Evolutionary conservation across 768 basidiomycete species (phyloP).

Genomic region (Collybiopsis confluens): DNA sequence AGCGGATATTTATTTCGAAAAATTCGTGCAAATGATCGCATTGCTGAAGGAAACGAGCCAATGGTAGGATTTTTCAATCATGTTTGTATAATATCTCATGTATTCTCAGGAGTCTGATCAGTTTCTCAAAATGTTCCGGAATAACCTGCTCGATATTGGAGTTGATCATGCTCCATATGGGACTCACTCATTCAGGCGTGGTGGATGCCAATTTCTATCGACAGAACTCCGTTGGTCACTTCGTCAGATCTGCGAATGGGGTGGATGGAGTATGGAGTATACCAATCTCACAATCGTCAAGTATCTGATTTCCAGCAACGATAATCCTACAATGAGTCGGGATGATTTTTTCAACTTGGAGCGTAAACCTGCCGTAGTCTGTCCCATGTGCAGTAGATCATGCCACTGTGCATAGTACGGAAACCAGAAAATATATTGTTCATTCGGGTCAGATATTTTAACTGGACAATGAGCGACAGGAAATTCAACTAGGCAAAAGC

Average conservation of each 20-base stretch:
- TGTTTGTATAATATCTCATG: background rate
- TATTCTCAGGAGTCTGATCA: slow-evolving; percentile 16
- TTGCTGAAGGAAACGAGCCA: slow-evolving; percentile 13
- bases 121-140: slow-evolving; percentile 21
- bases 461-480: too few species aligned
- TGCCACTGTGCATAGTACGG: too few species aligned
- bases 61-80: slow-evolving; percentile 18
- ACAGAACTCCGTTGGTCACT: slow-evolving; percentile 21
- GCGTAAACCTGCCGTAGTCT: slow-evolving; percentile 9
- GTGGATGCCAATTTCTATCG: slow-evolving; percentile 26
- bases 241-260: slow-evolving; percentile 25
- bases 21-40: slow-evolving; percentile 24
- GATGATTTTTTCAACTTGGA: slow-evolving; percentile 21
- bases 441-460: too few species aligned
- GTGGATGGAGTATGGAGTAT: slow-evolving; percentile 24
- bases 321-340: slow-evolving; percentile 11
- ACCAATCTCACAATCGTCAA: slow-evolving; percentile 22
- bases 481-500: too few species aligned
- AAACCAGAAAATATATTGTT: too few species aligned
- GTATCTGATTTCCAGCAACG: slow-evolving; percentile 21
- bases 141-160: slow-evolving; percentile 22
- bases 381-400: slow-evolving; percentile 16
- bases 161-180: slow-evolving; percentile 22
- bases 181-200: slow-evolving; percentile 24
- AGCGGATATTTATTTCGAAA: slow-evolving; percentile 29